These are phyloP conservation scores for Blastobotrys persicus DNA, from an alignment of 1,139 yeast genomes.

Conservation along the genomic window DNA sequence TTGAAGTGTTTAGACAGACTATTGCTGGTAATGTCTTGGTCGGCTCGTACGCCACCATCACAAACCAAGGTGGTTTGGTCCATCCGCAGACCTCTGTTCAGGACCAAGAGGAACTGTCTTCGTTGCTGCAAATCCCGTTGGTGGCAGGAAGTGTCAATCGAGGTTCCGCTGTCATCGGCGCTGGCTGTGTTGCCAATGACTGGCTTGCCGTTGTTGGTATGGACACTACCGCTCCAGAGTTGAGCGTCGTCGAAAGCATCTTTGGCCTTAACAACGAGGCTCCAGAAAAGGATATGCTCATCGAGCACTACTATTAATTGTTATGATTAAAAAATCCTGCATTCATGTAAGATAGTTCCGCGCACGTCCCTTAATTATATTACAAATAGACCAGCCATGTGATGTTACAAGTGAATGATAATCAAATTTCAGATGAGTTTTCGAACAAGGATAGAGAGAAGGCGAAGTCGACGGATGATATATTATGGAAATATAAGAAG, in stretches of 20 bases:
- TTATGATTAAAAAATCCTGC: conserved; percentile 6
- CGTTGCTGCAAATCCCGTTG: conserved; percentile 92
- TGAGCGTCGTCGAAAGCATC: conserved; percentile 93
- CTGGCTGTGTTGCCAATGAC: conserved; percentile 98
- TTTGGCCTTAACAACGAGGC: conserved; percentile 50
- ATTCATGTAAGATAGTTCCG: conserved; percentile 1
- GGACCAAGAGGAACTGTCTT: conserved; percentile 96
- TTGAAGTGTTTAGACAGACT: conserved; percentile 98
- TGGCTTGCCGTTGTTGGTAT: conserved; percentile 97
- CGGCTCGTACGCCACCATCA: conserved; percentile 91
- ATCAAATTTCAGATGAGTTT: too few species aligned
- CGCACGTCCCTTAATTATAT: background rate
- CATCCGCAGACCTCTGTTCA: conserved; percentile 97
- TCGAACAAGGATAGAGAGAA: too few species aligned
- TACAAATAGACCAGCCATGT: background rate
- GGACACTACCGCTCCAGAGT: conserved; percentile 98
- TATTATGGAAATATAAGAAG: too few species aligned
- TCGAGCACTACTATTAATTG: conserved; percentile 40
- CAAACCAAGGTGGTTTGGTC: conserved; percentile 97
- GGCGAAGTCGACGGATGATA: too few species aligned
- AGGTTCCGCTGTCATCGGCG: conserved; percentile 97
- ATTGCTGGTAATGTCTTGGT: conserved; percentile 97
- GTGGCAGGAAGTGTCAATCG: conserved; percentile 99
- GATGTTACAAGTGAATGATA: too few species aligned
- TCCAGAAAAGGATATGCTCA: conserved; percentile 42